These are phyloP conservation scores for Skeletonema potamos DNA, from an alignment of 108 stramenopile species.

Conservation along the genomic window DNA sequence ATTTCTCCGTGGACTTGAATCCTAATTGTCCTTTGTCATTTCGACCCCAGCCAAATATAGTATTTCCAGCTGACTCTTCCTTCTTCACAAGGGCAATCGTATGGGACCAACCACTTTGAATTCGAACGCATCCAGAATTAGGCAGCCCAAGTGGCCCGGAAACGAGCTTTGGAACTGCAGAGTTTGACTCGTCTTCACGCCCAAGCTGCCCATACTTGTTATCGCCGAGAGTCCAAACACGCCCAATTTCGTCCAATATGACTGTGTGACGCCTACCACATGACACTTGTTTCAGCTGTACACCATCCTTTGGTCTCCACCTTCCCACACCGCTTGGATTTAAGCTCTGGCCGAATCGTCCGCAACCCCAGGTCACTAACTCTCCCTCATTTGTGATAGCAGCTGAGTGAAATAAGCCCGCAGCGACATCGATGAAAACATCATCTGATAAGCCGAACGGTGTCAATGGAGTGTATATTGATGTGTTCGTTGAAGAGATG, in stretches of 20 bases:
- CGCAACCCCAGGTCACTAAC: slow-evolving; percentile 76
- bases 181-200: slow-evolving; percentile 6
- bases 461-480: slow-evolving; percentile 5
- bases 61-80: slow-evolving; percentile 4
- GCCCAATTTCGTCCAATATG: slow-evolving; percentile 62
- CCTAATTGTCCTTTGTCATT: slow-evolving; percentile 54
- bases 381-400: slow-evolving; percentile 64
- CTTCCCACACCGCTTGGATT: slow-evolving; percentile 25
- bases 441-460: slow-evolving; percentile 22
- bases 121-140: slow-evolving; percentile 42
- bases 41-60: slow-evolving; percentile 75
- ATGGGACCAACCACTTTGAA: slow-evolving; percentile 68
- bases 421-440: slow-evolving; percentile 50
- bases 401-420: slow-evolving; percentile 85
- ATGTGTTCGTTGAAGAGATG: not conserved
- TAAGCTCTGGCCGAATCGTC: slow-evolving; percentile 66
- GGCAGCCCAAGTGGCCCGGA: slow-evolving; percentile 40
- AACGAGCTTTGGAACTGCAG: slow-evolving; percentile 33
- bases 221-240: slow-evolving; percentile 81
- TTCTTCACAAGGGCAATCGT: slow-evolving; percentile 46
- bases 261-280: slow-evolving; percentile 78
- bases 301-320: slow-evolving; percentile 75
- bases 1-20: slow-evolving; percentile 30
- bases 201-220: slow-evolving; percentile 87
- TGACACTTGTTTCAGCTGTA: slow-evolving; percentile 53